Evolutionary conservation across 495 filamentous ascomycete species (phyloP), one percentile per base, ranked within the genome.

Genomic region (Xylaria bambusicola): DNA sequence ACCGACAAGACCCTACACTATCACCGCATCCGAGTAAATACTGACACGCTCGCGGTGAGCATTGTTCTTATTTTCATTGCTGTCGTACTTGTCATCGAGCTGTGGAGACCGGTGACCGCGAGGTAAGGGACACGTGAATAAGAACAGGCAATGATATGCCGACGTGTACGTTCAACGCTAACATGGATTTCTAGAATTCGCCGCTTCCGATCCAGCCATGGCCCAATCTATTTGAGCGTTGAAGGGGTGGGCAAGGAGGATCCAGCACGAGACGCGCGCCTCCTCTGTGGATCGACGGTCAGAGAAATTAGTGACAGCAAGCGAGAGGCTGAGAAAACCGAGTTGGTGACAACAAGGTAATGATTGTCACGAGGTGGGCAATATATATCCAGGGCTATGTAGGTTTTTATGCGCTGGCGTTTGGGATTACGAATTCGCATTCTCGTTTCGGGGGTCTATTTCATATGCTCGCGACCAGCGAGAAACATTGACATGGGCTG

Each of bases 21-120:
- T 47, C 59, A 50, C 41, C 58, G 66, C 10, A 64, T 66, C 52
- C 65, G 68, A n/a, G 66, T 79, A 18, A 68, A 73, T 36, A 75
- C 74, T 38, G 75, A 77, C 48, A 62, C 78, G 57, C 52, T 78
- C 21, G 71, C 73, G 3, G 64, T 77, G 20, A 58, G 66, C 17
- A 56, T 78, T 24, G 71, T 68, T 8, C 58, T 71, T 2, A 52
- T 61, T 6, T 73, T 77, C 33, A 40, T 79, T 24, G 23, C 67
- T 20, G 66, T 68, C 4, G 66, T 79, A 12, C 52, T 77, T 7
- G 21, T 64, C 6, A 55, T 77, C 26, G 75, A 79, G 62, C 63
- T 69, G 15, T 72, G 67, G 61, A 71, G 63, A 42, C 61, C 65
- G 6, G 35, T 74, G n/a, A 70, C 62, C 9, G 50, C 51, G 47